phyloP scores from a whole-genome alignment of 352 stramenopile species.

The Phytophthora sojae region DNA sequence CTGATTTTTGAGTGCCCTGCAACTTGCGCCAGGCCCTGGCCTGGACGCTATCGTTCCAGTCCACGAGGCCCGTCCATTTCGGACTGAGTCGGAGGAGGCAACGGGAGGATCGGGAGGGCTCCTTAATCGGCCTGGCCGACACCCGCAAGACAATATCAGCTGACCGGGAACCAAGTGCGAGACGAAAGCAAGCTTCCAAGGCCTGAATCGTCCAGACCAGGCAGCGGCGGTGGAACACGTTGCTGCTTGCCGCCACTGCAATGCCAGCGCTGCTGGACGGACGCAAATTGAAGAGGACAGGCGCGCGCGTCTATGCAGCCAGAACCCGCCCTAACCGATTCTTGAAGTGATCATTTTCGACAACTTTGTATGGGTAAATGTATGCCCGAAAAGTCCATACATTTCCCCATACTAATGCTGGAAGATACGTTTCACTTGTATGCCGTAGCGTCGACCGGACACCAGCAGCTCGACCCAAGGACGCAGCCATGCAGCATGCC shows the following conservation, averaged over 20 bases:
- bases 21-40: not conserved
- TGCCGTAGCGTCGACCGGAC: not conserved
- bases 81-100: not conserved
- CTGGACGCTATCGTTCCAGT: not conserved
- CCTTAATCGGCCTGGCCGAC: not conserved
- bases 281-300: conserved; percentile 1
- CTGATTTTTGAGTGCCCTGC: not conserved
- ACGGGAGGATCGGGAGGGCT: no score
- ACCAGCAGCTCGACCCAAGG: not conserved
- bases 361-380: not conserved
- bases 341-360: conserved; percentile 1
- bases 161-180: not conserved
- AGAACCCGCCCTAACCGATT: not conserved
- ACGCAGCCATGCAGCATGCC: no score
- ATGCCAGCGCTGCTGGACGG: no score
- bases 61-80: no score
- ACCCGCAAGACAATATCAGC: not conserved
- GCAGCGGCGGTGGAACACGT: no score
- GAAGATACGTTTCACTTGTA: not conserved
- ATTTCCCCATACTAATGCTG: not conserved
- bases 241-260: not conserved
- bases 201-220: not conserved
- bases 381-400: not conserved
- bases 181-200: not conserved
- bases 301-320: conserved; percentile 1